phyloP scores from a whole-genome alignment of 2,329 filamentous ascomycete genomes.

The Leptographium galeiforme region DNA sequence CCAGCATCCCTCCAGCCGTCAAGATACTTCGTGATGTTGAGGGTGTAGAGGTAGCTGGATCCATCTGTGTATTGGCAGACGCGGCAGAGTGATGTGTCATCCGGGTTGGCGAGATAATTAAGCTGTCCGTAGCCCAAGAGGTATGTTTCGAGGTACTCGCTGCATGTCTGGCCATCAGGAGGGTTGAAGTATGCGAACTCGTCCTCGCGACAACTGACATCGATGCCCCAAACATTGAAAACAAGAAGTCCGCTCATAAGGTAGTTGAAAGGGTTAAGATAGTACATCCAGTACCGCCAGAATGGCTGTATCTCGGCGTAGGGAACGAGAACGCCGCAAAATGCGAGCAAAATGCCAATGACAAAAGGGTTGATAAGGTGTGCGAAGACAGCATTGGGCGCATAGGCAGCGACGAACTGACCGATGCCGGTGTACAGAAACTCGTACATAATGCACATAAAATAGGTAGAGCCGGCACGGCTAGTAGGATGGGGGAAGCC shows the following conservation, averaged over 20 bases:
- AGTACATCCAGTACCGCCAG: conserved; percentile 56
- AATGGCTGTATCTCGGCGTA: conserved; percentile 48
- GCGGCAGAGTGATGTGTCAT: conserved; percentile 38
- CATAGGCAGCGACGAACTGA: conserved; percentile 48
- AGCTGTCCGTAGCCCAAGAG: conserved; percentile 30
- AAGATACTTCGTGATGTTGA: conserved; percentile 47
- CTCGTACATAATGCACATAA: conserved; percentile 45
- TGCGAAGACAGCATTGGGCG: conserved; percentile 46
- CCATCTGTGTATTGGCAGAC: conserved; percentile 49
- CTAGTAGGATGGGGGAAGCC: conserved; percentile 40
- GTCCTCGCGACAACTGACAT: conserved; percentile 28
- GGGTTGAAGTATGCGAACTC: conserved; percentile 42
- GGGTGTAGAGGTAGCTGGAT: conserved; percentile 41
- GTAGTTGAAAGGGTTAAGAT: conserved; percentile 47
- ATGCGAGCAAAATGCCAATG: conserved; percentile 46
- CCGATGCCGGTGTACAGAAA: conserved; percentile 48
- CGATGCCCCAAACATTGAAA: conserved; percentile 32
- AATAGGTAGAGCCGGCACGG: conserved; percentile 38
- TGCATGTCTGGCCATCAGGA: conserved; percentile 37
- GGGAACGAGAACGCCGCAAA: conserved; percentile 64
- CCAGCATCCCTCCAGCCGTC: conserved; percentile 55
- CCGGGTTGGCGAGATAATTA: conserved; percentile 45
- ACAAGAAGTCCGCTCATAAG: conserved; percentile 41
- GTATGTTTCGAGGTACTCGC: conserved; percentile 41
- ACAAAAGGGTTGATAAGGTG: conserved; percentile 42